A percentile compares a stretch with the other conserved stretches of the same genome.
Conservation (phyloP, 2,329 filamentous ascomycete species). For the Fusarium marasasianum region DNA sequence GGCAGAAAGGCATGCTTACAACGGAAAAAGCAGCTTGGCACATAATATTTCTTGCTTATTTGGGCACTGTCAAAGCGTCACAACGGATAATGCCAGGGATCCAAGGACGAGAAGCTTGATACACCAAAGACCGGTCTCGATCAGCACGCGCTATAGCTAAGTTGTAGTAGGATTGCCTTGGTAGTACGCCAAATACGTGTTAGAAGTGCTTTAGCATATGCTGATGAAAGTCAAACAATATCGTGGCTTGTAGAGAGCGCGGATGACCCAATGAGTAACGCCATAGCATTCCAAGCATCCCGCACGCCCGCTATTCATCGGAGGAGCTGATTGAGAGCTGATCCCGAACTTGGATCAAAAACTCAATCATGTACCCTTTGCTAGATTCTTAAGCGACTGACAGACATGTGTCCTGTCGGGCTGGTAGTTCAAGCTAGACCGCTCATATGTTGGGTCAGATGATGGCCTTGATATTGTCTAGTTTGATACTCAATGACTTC, state of each 20-base stretch:
- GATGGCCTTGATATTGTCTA: too few relatives aligned
- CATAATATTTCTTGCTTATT: background rate
- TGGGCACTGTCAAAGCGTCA: background rate
- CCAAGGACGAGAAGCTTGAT: background rate
- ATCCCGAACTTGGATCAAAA: background rate
- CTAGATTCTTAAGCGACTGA: background rate
- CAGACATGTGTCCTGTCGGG: too few relatives aligned
- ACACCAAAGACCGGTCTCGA: background rate
- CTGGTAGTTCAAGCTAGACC: too few relatives aligned
- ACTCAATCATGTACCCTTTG: accelerated
- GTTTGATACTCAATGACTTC: background rate
- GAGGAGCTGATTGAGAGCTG: background rate
- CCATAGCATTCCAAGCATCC: background rate
- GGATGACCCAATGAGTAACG: background rate
- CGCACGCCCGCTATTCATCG: background rate
- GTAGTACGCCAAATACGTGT: background rate
- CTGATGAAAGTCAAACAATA: background rate
- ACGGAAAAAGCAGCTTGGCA: background rate
- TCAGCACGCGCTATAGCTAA: background rate
- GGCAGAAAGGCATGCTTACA: background rate
- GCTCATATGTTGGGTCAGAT: background rate
- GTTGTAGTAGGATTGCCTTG: background rate
- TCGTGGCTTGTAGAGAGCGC: background rate
- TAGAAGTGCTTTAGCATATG: background rate
- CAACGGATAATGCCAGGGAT: background rate